phyloP scores from a whole-genome alignment of 73 alveolate genomes.

The Tetrahymena borealis region DNA sequence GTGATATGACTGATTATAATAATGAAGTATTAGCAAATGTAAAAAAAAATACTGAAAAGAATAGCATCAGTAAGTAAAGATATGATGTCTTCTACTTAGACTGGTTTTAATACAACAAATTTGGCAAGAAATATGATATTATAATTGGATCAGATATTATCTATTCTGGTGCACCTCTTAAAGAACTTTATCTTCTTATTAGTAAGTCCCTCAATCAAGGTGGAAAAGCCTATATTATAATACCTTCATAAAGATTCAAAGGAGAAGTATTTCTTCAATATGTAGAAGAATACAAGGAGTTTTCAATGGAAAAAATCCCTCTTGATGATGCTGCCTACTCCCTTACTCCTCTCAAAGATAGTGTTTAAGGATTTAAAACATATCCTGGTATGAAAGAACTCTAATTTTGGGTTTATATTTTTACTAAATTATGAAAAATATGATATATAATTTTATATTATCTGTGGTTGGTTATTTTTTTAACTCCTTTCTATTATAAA shows the following conservation, averaged over 20 bases:
- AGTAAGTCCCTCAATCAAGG: conserved; percentile 37
- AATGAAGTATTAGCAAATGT: conserved; percentile 33
- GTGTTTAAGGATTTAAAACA: neutral
- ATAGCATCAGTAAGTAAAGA: neutral
- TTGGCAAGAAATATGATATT: conserved; percentile 45
- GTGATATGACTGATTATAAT: conserved; percentile 56
- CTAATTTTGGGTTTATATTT: neutral
- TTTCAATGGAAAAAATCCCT: conserved; percentile 24
- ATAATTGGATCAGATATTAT: conserved; percentile 51
- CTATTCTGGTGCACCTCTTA: conserved; percentile 44
- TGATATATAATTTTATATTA: neutral
- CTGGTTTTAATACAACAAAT: conserved; percentile 44
- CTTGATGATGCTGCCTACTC: conserved; percentile 31
- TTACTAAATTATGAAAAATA: neutral
- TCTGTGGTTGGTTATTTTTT: neutral
- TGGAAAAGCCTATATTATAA: conserved; percentile 41
- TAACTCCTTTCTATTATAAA: neutral
- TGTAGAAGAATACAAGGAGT: conserved; percentile 37
- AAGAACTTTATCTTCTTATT: conserved; percentile 38
- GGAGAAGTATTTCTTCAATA: conserved; percentile 41
- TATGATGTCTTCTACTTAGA: conserved; percentile 36
- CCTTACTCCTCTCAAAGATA: conserved; percentile 24
- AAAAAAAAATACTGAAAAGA: neutral
- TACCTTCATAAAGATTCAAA: conserved; percentile 54
- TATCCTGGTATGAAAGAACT: neutral